Base-by-base conservation (phyloP, 805 yeast species). In the Yarrowia sp. region DNA sequence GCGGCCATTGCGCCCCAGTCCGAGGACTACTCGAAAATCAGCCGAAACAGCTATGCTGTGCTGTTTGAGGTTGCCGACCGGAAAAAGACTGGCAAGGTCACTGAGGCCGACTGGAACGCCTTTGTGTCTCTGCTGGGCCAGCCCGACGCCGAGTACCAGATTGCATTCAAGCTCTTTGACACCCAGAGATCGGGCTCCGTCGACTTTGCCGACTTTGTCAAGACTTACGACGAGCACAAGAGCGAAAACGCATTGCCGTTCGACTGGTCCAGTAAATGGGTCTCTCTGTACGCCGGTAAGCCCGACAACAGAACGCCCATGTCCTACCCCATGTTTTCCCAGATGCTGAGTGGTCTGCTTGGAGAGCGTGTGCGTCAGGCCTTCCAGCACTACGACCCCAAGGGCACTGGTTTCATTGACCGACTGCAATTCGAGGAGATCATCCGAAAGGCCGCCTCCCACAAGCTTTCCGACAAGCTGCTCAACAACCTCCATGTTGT, bases 11-110 rank as follows among this genome's bases (percentile, higher is more conserved):
- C 81, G 3, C 81, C 81, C 38, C 74, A 76, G 11, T 67, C 74
- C 60, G 79, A 79, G 69, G 82, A 82, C 71, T 80, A 83, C 69
- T 81, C 81, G 68, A 80, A 80, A 69, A 80, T 86, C 62, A 81
- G 86, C 14, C 77, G 83, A 11, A 80, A 85, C 68, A 81, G 88
- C 4, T 85, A 84, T 74, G 89, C 88, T 6, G 81, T 92, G 67
- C 84, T 93, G 57, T 93, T 89, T 73, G 79, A 88, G 65, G 85
- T 91, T 32, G 90, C 96, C 14, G 98, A 93, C 76, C 84, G 84
- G 66, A 80, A 81, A 43, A 79, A 81, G 65, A 84, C 84, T 69
- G 98, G 97, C 8, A 86, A 81, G 66, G 80, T 90, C 58, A 81
- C 84, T 32, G 78, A 86, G 58, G 74, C 79, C 31, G 97, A 93